Evolutionary conservation across 129 eudicot genomes (phyloP).

Genomic region (Silybum marianum): DNA sequence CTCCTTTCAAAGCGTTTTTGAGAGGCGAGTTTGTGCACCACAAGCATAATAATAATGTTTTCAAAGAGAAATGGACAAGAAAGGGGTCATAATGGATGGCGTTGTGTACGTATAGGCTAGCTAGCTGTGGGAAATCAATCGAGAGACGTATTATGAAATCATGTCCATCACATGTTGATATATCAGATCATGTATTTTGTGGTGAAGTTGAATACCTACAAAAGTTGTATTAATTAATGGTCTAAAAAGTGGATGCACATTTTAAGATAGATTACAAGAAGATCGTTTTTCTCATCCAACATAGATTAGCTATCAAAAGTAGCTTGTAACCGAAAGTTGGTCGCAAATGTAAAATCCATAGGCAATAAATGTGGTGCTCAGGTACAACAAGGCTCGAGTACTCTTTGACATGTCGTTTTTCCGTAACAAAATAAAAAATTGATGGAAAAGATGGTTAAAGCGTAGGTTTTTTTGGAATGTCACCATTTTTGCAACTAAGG

Average conservation of each 20-base stretch:
- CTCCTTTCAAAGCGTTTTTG: neutral
- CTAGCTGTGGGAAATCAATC: neutral
- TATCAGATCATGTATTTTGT: neutral
- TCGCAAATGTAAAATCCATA: neutral
- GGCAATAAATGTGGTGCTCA: neutral
- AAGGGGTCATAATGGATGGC: neutral
- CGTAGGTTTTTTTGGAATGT: neutral
- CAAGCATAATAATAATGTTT: constrained; percentile 4
- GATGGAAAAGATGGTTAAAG: neutral
- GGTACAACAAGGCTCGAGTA: neutral
- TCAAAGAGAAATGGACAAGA: neutral
- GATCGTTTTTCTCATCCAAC: too few relatives aligned
- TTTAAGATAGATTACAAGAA: too few relatives aligned
- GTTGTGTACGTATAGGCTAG: neutral
- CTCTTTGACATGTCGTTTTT: neutral
- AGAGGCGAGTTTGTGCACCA: neutral
- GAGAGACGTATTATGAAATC: neutral
- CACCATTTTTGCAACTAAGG: neutral
- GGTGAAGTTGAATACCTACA: neutral
- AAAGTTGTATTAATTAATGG: neutral
- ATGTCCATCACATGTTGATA: neutral
- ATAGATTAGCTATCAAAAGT: too few relatives aligned
- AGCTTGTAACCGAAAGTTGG: neutral
- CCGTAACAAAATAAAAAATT: too few relatives aligned
- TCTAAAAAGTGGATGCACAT: neutral